Percentiles rank a stretch among this genome's conserved stretches.
Evolutionary conservation across 495 filamentous ascomycete species (phyloP).

Genomic region (Massariosphaeria phaeospora): DNA sequence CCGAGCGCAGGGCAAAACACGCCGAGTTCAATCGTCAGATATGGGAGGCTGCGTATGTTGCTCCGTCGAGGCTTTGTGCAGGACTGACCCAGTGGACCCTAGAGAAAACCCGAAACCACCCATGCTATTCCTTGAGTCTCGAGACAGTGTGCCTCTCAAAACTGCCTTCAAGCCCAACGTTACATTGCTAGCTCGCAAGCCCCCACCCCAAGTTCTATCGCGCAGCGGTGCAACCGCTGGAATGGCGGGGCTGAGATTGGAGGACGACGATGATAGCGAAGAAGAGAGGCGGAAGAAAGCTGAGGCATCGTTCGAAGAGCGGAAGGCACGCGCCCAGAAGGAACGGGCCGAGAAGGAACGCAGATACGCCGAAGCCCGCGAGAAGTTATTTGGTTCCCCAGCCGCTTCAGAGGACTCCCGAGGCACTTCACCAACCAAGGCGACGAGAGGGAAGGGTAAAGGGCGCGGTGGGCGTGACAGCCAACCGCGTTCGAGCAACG

Average conservation of each 20-base stretch:
- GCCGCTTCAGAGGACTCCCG: slow-evolving; percentile 53
- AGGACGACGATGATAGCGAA: slow-evolving; percentile 58
- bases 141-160: slow-evolving; percentile 62
- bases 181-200: slow-evolving; percentile 79
- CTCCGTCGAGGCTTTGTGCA: slow-evolving; percentile 24
- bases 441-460: slow-evolving; percentile 30
- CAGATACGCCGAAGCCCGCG: slow-evolving; percentile 78
- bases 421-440: slow-evolving; percentile 53
- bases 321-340: slow-evolving; percentile 62
- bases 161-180: slow-evolving; percentile 79
- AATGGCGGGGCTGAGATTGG: slow-evolving; percentile 48
- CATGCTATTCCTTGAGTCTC: slow-evolving; percentile 67
- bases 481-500: slow-evolving; percentile 47
- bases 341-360: slow-evolving; percentile 84
- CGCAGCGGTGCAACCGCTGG: slow-evolving; percentile 52
- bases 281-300: slow-evolving; percentile 59
- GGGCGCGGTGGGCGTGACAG: slow-evolving; percentile 41
- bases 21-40: slow-evolving; percentile 74
- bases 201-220: slow-evolving; percentile 49
- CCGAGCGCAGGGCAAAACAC: slow-evolving; percentile 74
- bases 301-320: slow-evolving; percentile 61
- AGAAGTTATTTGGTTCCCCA: slow-evolving; percentile 71
- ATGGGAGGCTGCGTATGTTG: slow-evolving; percentile 79
- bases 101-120: slow-evolving; percentile 60
- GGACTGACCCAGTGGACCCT: background rate